phyloP scores from a whole-genome alignment of 257 asterid species.

The Solanum sitiens region DNA sequence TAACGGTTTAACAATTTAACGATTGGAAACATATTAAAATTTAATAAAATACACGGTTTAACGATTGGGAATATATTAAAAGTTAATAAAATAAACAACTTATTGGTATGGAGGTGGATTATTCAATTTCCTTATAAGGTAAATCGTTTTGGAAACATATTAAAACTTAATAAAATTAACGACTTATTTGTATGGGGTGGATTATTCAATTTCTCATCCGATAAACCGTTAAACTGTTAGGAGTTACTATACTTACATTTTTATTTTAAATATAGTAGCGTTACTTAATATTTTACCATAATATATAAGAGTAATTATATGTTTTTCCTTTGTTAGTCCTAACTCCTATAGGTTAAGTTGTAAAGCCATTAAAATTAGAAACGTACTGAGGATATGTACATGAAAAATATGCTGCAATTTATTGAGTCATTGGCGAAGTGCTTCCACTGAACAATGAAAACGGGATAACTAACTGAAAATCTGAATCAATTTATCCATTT shows the following conservation, averaged over 20 bases:
- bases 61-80: too few relatives aligned
- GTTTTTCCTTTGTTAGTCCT: not conserved
- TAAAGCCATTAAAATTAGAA: not conserved
- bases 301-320: not conserved
- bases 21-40: too few relatives aligned
- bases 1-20: too few relatives aligned
- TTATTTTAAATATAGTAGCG: too few relatives aligned
- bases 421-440: not conserved
- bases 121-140: too few relatives aligned
- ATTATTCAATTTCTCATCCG: too few relatives aligned
- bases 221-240: too few relatives aligned
- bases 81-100: too few relatives aligned
- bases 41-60: too few relatives aligned
- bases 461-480: not conserved
- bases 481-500: not conserved
- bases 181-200: not conserved
- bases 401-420: not conserved
- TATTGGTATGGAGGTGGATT: too few relatives aligned
- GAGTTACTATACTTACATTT: not conserved
- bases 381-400: not conserved
- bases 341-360: not conserved
- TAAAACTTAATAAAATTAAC: too few relatives aligned
- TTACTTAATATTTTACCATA: not conserved
- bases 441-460: not conserved
- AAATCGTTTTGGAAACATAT: too few relatives aligned